Evolutionary conservation across 805 yeast species (phyloP), one percentile per base, ranked within the genome.

Genomic region (Wickerhamomyces ciferrii): DNA sequence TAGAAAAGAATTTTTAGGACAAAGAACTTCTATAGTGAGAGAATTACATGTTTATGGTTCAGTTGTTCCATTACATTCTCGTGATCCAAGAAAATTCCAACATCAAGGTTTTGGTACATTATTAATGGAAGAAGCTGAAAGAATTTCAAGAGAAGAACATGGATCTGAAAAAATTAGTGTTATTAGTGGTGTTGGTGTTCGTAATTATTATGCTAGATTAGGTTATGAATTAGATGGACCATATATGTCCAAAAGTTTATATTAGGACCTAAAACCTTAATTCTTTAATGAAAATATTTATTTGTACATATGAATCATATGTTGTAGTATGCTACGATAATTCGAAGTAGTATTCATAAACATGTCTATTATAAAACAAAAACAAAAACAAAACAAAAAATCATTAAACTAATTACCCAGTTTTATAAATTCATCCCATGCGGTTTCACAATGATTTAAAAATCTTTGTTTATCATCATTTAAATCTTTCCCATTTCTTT

Each of bases 91-190:
- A 60, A 94, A 94, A 67, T 94, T 94, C 73, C 99, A 94, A 70
- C 99, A 94, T 71, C 99, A 94, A 73, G 99, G 99, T 19, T 94
- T 92, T 64, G 99, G 99, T 52, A 92, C 99, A 6, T 73, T 94
- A 58, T 69, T 94, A 43, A 94, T 94, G 99, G 98, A 94, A 67
- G 99, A 94, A 67, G 99, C 99, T 3, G 98, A 89, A 59, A 78
- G 97, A 53, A 94, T 94, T 49, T 94, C 99, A 1, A 76, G 82
- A 43, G 97, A 90, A 59, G 99, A 94, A 63, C 99, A 94, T 64
- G 96, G 97, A 0, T 84, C 96, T 5, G 72, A 75, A 44, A 94
- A 94, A 70, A 85, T 94, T 34, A 82, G 96, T 63, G 99, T 94
- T 45, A 94, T 94, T 55, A 84, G 95, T 31, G 99, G 99, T 54